Conservation (phyloP, 2,329 filamentous ascomycete species). For the Cladophialophora yegresii region DNA sequence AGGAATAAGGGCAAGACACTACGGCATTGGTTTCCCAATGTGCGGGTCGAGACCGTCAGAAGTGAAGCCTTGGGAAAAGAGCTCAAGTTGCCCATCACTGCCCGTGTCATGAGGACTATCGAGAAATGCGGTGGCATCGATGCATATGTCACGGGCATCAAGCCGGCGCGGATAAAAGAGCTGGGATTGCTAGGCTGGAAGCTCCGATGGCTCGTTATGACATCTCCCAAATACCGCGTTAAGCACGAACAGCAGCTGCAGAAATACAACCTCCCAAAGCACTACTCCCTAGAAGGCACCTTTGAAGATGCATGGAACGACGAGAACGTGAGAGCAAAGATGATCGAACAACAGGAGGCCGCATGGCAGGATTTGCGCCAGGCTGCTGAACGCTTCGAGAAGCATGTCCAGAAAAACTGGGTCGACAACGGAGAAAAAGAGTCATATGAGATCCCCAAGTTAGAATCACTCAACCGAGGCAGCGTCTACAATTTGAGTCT, state of each 20-base stretch:
- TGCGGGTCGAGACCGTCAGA: slow-evolving; percentile 50
- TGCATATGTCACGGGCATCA: slow-evolving; percentile 82
- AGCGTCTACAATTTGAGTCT: slow-evolving; percentile 17
- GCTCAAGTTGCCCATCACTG: slow-evolving; percentile 51
- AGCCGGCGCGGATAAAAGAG: slow-evolving; percentile 75
- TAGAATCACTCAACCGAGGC: slow-evolving; percentile 22
- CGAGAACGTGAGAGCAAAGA: slow-evolving; percentile 47
- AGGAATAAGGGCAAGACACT: slow-evolving; percentile 53
- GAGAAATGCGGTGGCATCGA: slow-evolving; percentile 87
- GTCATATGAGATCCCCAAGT: slow-evolving; percentile 23
- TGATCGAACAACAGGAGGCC: slow-evolving; percentile 44
- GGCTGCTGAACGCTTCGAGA: slow-evolving; percentile 36
- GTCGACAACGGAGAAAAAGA: slow-evolving; percentile 28
- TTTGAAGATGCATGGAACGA: slow-evolving; percentile 48
- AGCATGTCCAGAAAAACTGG: slow-evolving; percentile 35
- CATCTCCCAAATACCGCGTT: slow-evolving; percentile 67
- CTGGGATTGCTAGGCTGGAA: slow-evolving; percentile 89
- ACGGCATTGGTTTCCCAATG: slow-evolving; percentile 54
- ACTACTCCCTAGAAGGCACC: slow-evolving; percentile 41
- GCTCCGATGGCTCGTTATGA: slow-evolving; percentile 85
- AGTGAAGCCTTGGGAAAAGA: slow-evolving; percentile 48
- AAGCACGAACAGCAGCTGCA: slow-evolving; percentile 67
- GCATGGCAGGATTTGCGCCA: slow-evolving; percentile 37
- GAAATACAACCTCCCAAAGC: slow-evolving; percentile 63
- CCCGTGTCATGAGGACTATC: slow-evolving; percentile 58